phyloP scores from a whole-genome alignment of 176 grass and related monocot species.

The Oryza rufipogon region DNA sequence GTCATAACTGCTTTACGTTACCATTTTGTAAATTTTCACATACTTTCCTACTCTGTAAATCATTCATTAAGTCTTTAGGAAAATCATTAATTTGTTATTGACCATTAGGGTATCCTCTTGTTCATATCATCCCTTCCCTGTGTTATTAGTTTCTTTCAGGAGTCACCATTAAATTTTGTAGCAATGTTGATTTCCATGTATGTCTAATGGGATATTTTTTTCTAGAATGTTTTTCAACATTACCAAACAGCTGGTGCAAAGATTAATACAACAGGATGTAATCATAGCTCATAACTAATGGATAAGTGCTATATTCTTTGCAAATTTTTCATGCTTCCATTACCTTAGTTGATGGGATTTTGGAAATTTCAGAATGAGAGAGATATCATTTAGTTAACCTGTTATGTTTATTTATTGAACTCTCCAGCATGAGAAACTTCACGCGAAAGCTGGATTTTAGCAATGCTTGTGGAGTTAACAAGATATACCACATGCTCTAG shows the following conservation, averaged over 20 bases:
- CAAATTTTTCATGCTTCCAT: neutral
- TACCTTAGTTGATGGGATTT: neutral
- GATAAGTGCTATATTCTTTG: neutral
- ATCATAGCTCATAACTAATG: neutral
- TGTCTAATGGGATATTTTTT: neutral
- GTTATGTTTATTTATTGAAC: neutral
- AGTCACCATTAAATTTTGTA: neutral
- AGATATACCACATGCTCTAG: neutral
- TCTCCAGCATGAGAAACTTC: neutral
- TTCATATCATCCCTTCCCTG: neutral
- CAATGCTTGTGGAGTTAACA: neutral
- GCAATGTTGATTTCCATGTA: neutral
- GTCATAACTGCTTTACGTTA: slow-evolving; percentile 13
- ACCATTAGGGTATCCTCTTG: neutral
- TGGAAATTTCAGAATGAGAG: no score
- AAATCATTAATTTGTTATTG: neutral
- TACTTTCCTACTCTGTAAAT: slow-evolving; percentile 1
- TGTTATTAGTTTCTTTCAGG: neutral
- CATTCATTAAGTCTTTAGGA: neutral
- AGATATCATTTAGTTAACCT: no score
- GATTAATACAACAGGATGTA: neutral
- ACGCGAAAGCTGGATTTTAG: neutral
- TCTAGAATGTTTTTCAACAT: neutral
- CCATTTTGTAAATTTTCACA: neutral
- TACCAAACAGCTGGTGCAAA: neutral